Evolutionary conservation across 306 rosid species (phyloP).

Genomic region (Prunus campanulata): DNA sequence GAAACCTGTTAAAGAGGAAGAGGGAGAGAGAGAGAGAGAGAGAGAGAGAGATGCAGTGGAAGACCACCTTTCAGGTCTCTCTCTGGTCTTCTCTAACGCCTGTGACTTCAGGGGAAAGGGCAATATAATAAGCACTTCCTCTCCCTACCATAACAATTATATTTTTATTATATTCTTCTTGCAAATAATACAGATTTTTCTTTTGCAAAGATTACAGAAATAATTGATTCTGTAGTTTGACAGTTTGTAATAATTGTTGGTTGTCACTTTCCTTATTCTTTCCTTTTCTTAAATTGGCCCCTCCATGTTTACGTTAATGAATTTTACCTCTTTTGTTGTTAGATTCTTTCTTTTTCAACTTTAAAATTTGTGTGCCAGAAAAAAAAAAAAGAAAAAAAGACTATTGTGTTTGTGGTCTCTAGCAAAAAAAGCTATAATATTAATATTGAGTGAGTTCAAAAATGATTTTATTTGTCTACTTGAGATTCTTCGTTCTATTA

Average conservation of each 20-base stretch:
- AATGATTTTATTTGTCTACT: background rate
- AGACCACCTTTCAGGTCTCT: constrained; percentile 25
- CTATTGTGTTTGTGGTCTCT: background rate
- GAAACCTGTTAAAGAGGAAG: constrained; percentile 6
- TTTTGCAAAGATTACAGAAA: background rate
- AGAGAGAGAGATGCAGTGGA: constrained; percentile 24
- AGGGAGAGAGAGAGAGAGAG: constrained; percentile 11
- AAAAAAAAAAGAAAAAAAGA: background rate
- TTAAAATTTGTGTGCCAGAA: background rate
- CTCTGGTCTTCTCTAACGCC: constrained; percentile 34
- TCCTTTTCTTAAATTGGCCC: background rate
- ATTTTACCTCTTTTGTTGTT: background rate
- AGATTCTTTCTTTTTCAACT: constrained; percentile 12
- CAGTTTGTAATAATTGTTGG: constrained; percentile 14
- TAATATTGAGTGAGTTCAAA: background rate
- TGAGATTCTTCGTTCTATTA: no score
- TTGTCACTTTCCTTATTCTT: constrained; percentile 22
- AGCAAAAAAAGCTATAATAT: background rate
- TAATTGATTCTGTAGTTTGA: constrained; percentile 14
- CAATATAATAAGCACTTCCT: background rate
- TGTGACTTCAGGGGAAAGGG: constrained; percentile 4
- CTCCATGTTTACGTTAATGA: background rate
- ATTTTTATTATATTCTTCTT: background rate
- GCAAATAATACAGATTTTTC: background rate
- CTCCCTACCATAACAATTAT: background rate